A percentile compares a stretch with the other conserved stretches of the same genome.
Conservation (phyloP, 2,329 filamentous ascomycete species). For the Zelopaecilomyces penicillatus region DNA sequence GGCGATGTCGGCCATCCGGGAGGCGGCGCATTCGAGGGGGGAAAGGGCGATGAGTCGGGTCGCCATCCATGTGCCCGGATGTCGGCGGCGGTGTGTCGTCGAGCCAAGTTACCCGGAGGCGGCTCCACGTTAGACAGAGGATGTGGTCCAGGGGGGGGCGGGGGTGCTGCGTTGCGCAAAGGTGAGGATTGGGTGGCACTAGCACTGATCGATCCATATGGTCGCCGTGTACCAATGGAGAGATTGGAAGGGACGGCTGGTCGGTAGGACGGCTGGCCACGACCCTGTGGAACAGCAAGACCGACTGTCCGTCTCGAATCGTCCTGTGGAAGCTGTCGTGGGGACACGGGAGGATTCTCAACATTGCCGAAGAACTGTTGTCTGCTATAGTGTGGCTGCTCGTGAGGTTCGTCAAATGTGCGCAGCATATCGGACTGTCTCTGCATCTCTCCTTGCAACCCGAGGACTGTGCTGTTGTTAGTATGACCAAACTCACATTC, state of each 20-base stretch:
- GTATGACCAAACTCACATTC: conserved; percentile 4
- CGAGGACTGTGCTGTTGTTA: conserved; percentile 33
- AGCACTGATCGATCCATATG: conserved; percentile 78
- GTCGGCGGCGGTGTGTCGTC: conserved; percentile 90
- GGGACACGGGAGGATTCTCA: conserved; percentile 75
- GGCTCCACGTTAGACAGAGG: conserved; percentile 55
- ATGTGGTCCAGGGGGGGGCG: conserved; percentile 57
- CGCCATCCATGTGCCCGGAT: conserved; percentile 84
- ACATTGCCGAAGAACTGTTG: conserved; percentile 59
- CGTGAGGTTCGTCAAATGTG: conserved; percentile 55
- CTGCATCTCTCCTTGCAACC: conserved; percentile 51
- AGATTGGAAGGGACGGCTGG: conserved; percentile 76
- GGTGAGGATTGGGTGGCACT: conserved; percentile 66
- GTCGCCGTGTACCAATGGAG: conserved; percentile 63
- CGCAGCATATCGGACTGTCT: conserved; percentile 51
- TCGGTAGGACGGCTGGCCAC: conserved; percentile 59
- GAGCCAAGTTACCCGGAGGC: conserved; percentile 60
- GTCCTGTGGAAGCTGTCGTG: conserved; percentile 77
- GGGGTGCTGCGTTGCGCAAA: conserved; percentile 56
- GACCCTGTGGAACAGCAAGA: conserved; percentile 51
- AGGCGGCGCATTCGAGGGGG: conserved; percentile 49
- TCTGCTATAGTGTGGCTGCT: conserved; percentile 56
- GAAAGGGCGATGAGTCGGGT: conserved; percentile 50
- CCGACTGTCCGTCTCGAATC: conserved; percentile 70
- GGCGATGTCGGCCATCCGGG: conserved; percentile 49